Evolutionary conservation across 2,329 filamentous ascomycete species (phyloP), one percentile per base, ranked within the genome.

Genomic region (Nothopassalora personata): DNA sequence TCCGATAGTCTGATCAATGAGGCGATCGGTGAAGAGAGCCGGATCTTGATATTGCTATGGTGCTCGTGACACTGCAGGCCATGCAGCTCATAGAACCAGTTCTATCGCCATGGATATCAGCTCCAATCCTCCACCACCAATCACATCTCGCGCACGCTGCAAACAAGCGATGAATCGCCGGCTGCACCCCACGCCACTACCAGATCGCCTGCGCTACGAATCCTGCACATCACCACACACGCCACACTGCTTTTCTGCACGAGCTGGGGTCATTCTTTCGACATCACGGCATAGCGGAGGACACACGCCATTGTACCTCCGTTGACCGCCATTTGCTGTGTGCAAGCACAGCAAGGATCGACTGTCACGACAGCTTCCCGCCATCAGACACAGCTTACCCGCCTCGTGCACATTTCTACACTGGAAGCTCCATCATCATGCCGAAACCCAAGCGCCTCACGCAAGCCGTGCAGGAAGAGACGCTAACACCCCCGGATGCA

Each of bases 401-500:
- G 18, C 27, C 53, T 28, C 8, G 19, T 31, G 28, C 19, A 30
- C 19, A 30, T 28, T 23, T 23, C 23, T 23, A 23, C 23, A 23
- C 3, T 23, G 23, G 23, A 23, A 23, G 23, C 23, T 23, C 23
- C 2, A 23, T 23, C 48, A 63, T 18, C 47, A 92, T 92, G 89
- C 84, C 80, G 28, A 86, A 86, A 60, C 86, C 89, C 59, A 92
- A 91, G 77, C 86, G 91, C 66, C 87, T 86, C 67, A 78, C 94
- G 56, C 83, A 88, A 58, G 90, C 90, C 19, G 90, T 90, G 15
- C 89, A 88, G 51, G 86, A 92, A 71, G 87, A 90, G 73, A 80
- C 86, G 78, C 72, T 85, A 76, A 73, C 78, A 72, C 73, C 87
- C 71, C 78, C 92, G 79, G 71, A 43, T 58, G 69, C 72, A 6